Conservation (phyloP, 23 red algal genomes). For the Gracilaria vermiculophylla region DNA sequence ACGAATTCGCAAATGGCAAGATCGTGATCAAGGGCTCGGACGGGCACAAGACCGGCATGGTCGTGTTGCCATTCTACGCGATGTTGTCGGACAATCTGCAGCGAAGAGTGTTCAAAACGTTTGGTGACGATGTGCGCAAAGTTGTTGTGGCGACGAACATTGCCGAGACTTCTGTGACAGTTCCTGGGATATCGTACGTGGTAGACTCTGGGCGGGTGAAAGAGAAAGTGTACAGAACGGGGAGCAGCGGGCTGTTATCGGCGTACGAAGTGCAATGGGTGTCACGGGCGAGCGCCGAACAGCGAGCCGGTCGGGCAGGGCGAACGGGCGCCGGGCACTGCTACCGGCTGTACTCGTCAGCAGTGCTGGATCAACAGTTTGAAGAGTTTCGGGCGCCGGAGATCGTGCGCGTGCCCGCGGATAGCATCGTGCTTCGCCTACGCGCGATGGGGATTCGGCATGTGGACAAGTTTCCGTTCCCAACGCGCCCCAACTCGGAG, state of each 20-base stretch:
- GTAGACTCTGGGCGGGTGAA: constrained; percentile 89
- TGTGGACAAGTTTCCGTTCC: constrained; percentile 79
- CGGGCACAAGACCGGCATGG: constrained; percentile 28
- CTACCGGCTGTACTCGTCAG: constrained; percentile 92
- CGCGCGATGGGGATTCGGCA: constrained; percentile 71
- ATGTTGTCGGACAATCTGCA: constrained; percentile 56
- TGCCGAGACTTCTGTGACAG: constrained; percentile 95
- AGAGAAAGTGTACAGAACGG: constrained; percentile 60
- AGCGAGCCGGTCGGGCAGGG: constrained; percentile 94
- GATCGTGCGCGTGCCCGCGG: constrained; percentile 64
- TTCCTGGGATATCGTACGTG: constrained; percentile 83
- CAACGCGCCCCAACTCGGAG: constrained; percentile 49
- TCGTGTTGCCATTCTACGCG: constrained; percentile 75
- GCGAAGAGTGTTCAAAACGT: constrained; percentile 68
- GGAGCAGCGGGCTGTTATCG: constrained; percentile 10
- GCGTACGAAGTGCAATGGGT: constrained; percentile 66
- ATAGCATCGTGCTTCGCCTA: constrained; percentile 79
- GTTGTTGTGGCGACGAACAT: constrained; percentile 95
- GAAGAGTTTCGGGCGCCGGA: constrained; percentile 60
- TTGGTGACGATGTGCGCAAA: constrained; percentile 52
- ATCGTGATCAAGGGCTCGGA: not conserved
- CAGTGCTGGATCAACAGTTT: constrained; percentile 71
- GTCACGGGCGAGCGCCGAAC: constrained; percentile 79
- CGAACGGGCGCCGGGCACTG: constrained; percentile 88
- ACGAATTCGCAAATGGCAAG: constrained; percentile 37